These are phyloP conservation scores for Eremochloa ophiuroides DNA, from an alignment of 176 grass and related monocot species.

Conservation along the genomic window DNA sequence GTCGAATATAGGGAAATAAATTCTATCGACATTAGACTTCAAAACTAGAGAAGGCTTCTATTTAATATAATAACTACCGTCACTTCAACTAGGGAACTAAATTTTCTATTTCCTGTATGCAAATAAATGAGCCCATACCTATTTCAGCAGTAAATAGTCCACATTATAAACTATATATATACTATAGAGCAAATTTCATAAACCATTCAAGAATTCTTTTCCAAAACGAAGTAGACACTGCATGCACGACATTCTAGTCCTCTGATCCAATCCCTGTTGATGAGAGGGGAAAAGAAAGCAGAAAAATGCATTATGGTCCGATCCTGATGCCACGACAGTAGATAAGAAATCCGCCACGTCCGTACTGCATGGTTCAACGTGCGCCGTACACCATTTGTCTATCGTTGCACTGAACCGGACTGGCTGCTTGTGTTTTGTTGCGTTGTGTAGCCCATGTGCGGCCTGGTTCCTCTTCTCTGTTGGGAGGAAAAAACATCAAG, in stretches of 20 bases:
- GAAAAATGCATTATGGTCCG: not conserved
- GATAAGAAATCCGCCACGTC: not conserved
- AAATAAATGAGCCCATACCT: no score
- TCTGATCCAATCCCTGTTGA: not conserved
- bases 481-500: not conserved
- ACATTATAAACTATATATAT: no score
- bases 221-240: not conserved
- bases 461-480: not conserved
- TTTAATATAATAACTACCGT: no score
- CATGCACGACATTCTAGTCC: not conserved
- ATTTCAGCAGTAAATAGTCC: no score
- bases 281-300: not conserved
- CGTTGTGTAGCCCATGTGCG: conserved; percentile 25
- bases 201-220: not conserved
- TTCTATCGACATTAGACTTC: no score
- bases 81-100: no score
- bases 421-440: not conserved
- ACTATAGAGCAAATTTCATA: no score
- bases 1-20: no score
- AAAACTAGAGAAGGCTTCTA: no score
- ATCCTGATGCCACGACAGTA: not conserved
- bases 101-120: no score
- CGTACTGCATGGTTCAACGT: conserved; percentile 3
- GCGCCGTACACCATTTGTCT: not conserved
- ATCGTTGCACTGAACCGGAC: not conserved